These are phyloP conservation scores for Cyclotella atomus DNA, from an alignment of 108 stramenopile genomes.

Conservation along the genomic window DNA sequence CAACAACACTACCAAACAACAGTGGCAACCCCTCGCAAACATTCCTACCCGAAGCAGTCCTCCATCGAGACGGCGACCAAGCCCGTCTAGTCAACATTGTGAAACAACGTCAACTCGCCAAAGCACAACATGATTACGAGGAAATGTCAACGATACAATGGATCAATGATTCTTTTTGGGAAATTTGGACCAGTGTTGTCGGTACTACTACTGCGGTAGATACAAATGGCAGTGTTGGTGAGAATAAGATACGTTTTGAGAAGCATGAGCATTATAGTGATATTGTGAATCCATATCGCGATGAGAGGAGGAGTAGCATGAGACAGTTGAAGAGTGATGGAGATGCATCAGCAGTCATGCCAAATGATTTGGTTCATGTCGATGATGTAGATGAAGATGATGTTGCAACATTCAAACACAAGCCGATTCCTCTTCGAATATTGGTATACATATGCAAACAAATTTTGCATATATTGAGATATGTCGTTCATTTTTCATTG, in stretches of 20 bases:
- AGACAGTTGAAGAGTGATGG: background rate
- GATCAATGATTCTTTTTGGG: conserved; percentile 1
- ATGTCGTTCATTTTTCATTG: background rate
- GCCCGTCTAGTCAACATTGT: conserved; percentile 38
- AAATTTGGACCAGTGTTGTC: background rate
- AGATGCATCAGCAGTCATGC: too few species aligned
- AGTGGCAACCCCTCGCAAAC: too few species aligned
- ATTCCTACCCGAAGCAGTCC: conserved; percentile 26
- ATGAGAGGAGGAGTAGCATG: background rate
- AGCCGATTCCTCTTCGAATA: background rate
- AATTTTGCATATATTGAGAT: background rate
- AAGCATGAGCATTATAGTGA: conserved; percentile 7
- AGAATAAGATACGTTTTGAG: conserved; percentile 4
- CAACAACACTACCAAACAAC: too few species aligned
- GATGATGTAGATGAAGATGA: background rate
- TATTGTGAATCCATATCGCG: conserved; percentile 23
- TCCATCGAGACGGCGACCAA: conserved; percentile 49
- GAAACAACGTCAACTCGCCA: conserved; percentile 31
- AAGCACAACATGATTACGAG: conserved; percentile 16
- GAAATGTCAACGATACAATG: conserved; percentile 16
- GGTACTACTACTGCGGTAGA: background rate
- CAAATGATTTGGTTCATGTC: background rate
- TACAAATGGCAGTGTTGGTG: too few species aligned
- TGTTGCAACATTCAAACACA: background rate
- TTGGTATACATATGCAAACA: background rate